Conservation (phyloP, 2,329 filamentous ascomycete genomes). For the Aureobasidium mangrovei region DNA sequence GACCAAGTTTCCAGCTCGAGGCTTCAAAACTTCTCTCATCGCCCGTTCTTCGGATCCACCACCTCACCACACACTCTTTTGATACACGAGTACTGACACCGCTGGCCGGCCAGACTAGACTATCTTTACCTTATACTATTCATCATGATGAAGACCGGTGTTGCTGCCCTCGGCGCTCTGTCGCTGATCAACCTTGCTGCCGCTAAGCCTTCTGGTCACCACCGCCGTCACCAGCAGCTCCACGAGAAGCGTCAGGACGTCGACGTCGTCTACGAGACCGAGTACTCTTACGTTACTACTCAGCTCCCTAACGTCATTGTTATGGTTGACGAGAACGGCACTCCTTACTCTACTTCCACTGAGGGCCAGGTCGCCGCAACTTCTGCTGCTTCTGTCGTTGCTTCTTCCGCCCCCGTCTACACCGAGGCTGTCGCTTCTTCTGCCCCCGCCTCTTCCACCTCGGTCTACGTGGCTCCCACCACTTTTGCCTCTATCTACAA, state of each 20-base stretch:
- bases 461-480: conserved; percentile 9
- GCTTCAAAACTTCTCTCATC: conserved; percentile 11
- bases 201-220: conserved; percentile 30
- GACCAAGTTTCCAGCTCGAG: conserved; percentile 3
- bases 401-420: conserved; percentile 14
- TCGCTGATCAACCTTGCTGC: conserved; percentile 26
- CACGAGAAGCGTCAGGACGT: conserved; percentile 28
- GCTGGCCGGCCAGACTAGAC: conserved; percentile 13
- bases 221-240: conserved; percentile 29
- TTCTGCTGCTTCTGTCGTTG: conserved; percentile 14
- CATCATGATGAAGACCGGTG: conserved; percentile 14
- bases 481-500: conserved; percentile 17
- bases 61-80: conserved; percentile 9
- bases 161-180: conserved; percentile 14
- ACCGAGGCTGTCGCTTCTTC: conserved; percentile 17
- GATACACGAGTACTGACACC: conserved; percentile 10
- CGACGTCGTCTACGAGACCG: conserved; percentile 27
- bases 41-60: not conserved
- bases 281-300: conserved; percentile 31
- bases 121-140: conserved; percentile 1
- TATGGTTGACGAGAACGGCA: conserved; percentile 51
- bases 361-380: conserved; percentile 10
- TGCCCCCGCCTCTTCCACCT: conserved; percentile 11
- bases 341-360: conserved; percentile 34
- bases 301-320: conserved; percentile 45